Base-by-base conservation (phyloP, 2,329 filamentous ascomycete species). In the Phaeosphaeriaceae sp. region DNA sequence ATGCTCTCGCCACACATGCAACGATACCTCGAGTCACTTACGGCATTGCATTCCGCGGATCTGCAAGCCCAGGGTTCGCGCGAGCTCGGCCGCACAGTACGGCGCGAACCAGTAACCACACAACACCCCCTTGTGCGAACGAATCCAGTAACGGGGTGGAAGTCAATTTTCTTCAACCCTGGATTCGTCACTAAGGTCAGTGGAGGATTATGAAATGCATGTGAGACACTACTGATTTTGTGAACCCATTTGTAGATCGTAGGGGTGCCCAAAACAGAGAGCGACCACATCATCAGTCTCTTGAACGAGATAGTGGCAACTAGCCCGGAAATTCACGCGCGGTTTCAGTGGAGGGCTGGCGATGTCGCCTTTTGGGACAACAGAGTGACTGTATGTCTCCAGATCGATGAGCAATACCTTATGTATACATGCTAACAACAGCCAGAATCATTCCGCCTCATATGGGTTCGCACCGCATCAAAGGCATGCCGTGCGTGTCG, bases 281-380 rank as follows among this genome's bases (percentile, higher is more conserved):
- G 78, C 33, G 83, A 86, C 61, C 75, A 79, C 44, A 84, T 86
- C 61, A 79, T 86, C 58, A 68, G 72, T 2, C 80, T 82, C 48
- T 77, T 88, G 33, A 85, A 84, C 33, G 83, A 86, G 65, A 76
- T 87, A 22, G 80, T 87, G 7, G 75, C 82, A 2, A 84, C 84
- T 1, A 86, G 82, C 7, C 88, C 89, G 44, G 90, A 93, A 73
- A 81, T 89, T 58, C 89, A 92, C 66, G 88, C 86, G 6, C 83
- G 89, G 19, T 87, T 89, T 68, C 82, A 85, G 63, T 90, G 88
- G 88, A 81, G 83, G 45, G 83, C 86, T 61, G 83, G 85, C 44
- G 89, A 89, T 56, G 85, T 91, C 1, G 87, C 87, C 0, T 83
- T 91, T 57, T 91, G 88, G 88, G 88, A 90, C 69, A 90, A 90